Evolutionary conservation across 352 stramenopile species (phyloP).

Genomic region (Pythium rhizo-oryzae): DNA sequence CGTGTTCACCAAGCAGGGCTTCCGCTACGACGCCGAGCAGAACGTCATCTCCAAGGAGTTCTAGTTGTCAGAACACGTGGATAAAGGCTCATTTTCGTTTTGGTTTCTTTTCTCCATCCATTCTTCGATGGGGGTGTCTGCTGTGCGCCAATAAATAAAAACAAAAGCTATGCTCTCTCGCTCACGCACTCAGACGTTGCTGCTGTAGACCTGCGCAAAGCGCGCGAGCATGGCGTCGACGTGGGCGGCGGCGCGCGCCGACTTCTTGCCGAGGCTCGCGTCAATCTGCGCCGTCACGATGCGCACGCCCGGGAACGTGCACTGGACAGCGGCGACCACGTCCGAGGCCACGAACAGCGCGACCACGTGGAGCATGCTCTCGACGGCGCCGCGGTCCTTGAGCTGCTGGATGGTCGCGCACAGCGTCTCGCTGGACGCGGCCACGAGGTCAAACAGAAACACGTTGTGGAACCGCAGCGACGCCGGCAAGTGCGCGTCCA

Average conservation of each 20-base stretch:
- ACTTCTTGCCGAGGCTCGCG: conserved; percentile 18
- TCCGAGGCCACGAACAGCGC: conserved; percentile 38
- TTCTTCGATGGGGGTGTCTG: background rate
- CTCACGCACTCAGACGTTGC: background rate
- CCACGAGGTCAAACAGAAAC: conserved; percentile 48
- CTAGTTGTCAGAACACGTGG: conserved; percentile 29
- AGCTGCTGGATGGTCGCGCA: conserved; percentile 38
- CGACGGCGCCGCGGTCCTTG: conserved; percentile 42
- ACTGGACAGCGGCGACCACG: conserved; percentile 38
- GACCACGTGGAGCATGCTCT: conserved; percentile 47
- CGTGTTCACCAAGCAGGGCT: conserved; percentile 71
- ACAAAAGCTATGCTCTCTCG: background rate
- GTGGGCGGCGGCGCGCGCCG: conserved; percentile 1
- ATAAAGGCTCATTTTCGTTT: background rate
- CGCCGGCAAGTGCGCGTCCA: conserved; percentile 24
- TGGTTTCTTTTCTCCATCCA: background rate
- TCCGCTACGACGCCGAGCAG: conserved; percentile 54
- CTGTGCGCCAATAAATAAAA: background rate
- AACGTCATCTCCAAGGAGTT: conserved; percentile 74
- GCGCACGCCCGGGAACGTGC: conserved; percentile 33
- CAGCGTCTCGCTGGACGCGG: conserved; percentile 36
- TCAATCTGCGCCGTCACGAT: conserved; percentile 36
- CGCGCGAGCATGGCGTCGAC: conserved; percentile 12
- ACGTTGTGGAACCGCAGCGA: conserved; percentile 54
- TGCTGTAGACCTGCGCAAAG: conserved; percentile 13